Conservation (phyloP, 352 stramenopile species). For the Pythium chondricola region DNA sequence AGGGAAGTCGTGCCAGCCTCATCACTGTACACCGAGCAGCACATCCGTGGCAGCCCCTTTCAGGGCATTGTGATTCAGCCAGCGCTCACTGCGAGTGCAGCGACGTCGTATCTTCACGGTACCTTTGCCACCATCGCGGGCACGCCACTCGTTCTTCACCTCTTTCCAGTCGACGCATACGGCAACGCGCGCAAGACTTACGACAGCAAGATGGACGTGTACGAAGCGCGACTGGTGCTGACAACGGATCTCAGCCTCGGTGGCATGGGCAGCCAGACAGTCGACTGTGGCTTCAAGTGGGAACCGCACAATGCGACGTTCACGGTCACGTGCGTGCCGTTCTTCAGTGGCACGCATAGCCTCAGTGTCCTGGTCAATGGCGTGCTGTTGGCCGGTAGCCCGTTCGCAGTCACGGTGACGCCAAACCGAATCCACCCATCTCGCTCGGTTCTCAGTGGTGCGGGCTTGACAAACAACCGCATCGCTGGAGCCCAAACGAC, state of each 20-base stretch:
- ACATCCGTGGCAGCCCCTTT: conserved; percentile 52
- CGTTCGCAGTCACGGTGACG: conserved; percentile 36
- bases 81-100: conserved; percentile 17
- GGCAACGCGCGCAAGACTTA: conserved; percentile 29
- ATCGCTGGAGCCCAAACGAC: conserved; percentile 38
- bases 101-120: conserved; percentile 24
- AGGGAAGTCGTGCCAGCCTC: conserved; percentile 42
- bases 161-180: conserved; percentile 40
- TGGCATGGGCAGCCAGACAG: conserved; percentile 31
- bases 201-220: conserved; percentile 21
- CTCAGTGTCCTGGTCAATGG: conserved; percentile 42
- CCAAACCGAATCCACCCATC: conserved; percentile 34
- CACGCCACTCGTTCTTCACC: conserved; percentile 23
- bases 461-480: conserved; percentile 33
- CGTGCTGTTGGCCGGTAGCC: conserved; percentile 27
- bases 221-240: conserved; percentile 33
- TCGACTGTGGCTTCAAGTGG: conserved; percentile 12
- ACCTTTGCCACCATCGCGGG: conserved; percentile 27
- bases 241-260: conserved; percentile 40
- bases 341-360: conserved; percentile 48
- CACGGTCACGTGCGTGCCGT: conserved; percentile 21
- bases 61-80: conserved; percentile 30
- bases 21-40: conserved; percentile 37
- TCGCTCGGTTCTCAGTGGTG: conserved; percentile 37
- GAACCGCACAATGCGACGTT: not conserved